Percentiles rank a stretch among this genome's conserved stretches.
Evolutionary conservation across 345 rosid species (phyloP).

Genomic region (Populus davidiana): DNA sequence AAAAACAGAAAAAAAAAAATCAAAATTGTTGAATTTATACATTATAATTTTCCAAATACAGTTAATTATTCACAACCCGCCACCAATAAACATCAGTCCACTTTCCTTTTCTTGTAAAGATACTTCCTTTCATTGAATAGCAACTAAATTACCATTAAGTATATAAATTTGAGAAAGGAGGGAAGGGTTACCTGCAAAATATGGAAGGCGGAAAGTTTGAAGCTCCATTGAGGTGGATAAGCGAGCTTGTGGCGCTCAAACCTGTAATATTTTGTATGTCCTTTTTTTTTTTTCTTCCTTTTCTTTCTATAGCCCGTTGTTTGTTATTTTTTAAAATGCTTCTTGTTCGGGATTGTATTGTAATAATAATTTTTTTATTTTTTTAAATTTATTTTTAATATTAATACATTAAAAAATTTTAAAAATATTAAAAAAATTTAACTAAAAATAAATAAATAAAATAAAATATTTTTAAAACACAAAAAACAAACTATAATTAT

Average conservation of each 20-base stretch:
- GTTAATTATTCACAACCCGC: not conserved
- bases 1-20: not conserved
- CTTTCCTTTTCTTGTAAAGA: not conserved
- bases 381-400: too few relatives aligned
- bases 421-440: too few relatives aligned
- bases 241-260: not conserved
- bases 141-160: not conserved
- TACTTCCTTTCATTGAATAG: not conserved
- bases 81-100: not conserved
- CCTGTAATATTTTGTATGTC: not conserved
- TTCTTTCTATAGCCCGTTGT: not conserved
- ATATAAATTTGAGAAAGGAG: not conserved
- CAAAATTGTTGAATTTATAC: too few relatives aligned
- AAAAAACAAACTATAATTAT: too few relatives aligned
- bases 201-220: constrained; percentile 20
- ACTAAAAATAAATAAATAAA: too few relatives aligned
- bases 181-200: constrained; percentile 18
- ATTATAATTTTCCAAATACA: not conserved
- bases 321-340: too few relatives aligned
- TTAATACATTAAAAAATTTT: too few relatives aligned
- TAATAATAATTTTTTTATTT: too few relatives aligned
- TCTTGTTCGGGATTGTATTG: too few relatives aligned
- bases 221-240: constrained; percentile 27
- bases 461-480: too few relatives aligned
- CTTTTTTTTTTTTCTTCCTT: not conserved